Conservation (phyloP, 106 monocot genomes). For the Amphibolis antarctica region DNA sequence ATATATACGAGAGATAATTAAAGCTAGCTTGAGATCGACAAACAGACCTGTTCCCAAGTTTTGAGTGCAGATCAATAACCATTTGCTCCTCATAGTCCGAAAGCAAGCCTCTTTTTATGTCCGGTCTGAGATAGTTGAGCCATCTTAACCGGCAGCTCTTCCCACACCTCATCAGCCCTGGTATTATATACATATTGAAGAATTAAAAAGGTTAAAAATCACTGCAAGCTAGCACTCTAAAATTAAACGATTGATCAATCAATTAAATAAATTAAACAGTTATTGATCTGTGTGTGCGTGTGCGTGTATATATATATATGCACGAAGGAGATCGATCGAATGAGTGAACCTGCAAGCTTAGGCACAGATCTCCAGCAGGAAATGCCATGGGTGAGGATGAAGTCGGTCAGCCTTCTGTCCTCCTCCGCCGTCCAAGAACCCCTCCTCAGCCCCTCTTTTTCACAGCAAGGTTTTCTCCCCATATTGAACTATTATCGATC, state of each 20-base stretch:
- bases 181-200: not conserved
- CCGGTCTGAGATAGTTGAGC: constrained; percentile 79
- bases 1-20: too few species aligned
- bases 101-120: constrained; percentile 70
- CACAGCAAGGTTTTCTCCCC: constrained; percentile 27
- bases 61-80: constrained; percentile 63
- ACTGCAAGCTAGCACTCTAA: not conserved
- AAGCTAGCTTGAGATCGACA: too few species aligned
- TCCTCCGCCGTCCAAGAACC: constrained; percentile 22
- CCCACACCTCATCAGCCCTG: constrained; percentile 42
- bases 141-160: constrained; percentile 74
- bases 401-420: constrained; percentile 16
- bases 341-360: constrained; percentile 13
- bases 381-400: constrained; percentile 14
- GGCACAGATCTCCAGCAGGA: constrained; percentile 24
- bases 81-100: constrained; percentile 60
- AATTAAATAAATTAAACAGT: too few species aligned
- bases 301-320: too few species aligned
- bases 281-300: too few species aligned
- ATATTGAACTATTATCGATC: not conserved
- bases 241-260: too few species aligned
- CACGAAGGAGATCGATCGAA: too few species aligned
- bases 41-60: constrained; percentile 51
- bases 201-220: not conserved
- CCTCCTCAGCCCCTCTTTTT: constrained; percentile 19